Evolutionary conservation across 2,329 filamentous ascomycete genomes (phyloP).

Genomic region (Microcyclosporella mali): DNA sequence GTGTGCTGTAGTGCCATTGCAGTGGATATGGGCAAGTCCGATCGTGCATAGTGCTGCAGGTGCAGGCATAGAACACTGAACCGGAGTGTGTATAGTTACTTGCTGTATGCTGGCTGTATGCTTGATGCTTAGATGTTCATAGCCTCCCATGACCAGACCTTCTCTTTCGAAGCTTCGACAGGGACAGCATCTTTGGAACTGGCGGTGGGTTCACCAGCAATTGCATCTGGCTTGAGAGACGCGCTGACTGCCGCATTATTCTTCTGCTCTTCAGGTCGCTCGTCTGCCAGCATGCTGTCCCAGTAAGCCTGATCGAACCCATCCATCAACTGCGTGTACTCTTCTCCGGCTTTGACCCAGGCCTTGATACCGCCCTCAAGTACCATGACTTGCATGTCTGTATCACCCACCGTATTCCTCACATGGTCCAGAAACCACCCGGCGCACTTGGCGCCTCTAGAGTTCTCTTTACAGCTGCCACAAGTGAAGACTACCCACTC

Average conservation of each 20-base stretch:
- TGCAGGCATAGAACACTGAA: too few species aligned
- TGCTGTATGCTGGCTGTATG: too few species aligned
- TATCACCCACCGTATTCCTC: conserved; percentile 30
- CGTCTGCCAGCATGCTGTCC: conserved; percentile 33
- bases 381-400: conserved; percentile 37
- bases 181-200: neutral
- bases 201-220: neutral
- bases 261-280: conserved; percentile 18
- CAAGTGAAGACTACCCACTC: conserved; percentile 45
- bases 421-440: conserved; percentile 33
- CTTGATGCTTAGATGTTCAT: too few species aligned
- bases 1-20: too few species aligned
- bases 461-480: conserved; percentile 27
- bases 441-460: conserved; percentile 31
- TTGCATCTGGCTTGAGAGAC: neutral
- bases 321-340: conserved; percentile 36
- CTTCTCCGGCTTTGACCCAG: conserved; percentile 38
- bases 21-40: too few species aligned
- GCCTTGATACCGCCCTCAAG: conserved; percentile 41
- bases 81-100: too few species aligned
- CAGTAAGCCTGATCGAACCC: conserved; percentile 38
- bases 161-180: conserved; percentile 1
- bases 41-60: too few species aligned
- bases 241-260: neutral
- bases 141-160: conserved; percentile 1